phyloP scores from a whole-genome alignment of 2,329 filamentous ascomycete genomes.

The Bimuria novae-zelandiae region DNA sequence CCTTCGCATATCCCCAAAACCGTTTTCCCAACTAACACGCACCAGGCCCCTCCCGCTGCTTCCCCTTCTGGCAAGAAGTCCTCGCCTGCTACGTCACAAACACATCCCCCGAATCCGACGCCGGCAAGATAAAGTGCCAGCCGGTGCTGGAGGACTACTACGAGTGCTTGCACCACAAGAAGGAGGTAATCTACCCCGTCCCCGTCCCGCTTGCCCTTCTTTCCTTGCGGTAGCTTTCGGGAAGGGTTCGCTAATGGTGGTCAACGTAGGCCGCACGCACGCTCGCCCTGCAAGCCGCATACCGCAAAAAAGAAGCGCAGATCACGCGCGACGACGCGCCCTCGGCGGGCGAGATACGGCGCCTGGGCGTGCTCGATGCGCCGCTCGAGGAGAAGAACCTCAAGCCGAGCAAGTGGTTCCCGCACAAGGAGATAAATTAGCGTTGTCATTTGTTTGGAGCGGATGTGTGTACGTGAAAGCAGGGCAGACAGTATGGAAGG shows the following conservation, averaged over 20 bases:
- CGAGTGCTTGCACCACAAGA: constrained; percentile 97
- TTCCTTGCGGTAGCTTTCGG: neutral
- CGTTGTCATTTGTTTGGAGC: too few relatives aligned
- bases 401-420: constrained; percentile 50
- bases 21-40: neutral
- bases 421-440: constrained; percentile 48
- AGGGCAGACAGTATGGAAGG: neutral
- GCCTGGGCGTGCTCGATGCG: constrained; percentile 75
- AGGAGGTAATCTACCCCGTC: constrained; percentile 70
- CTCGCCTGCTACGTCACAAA: constrained; percentile 98
- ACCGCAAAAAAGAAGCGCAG: constrained; percentile 75
- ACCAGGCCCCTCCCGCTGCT: constrained; percentile 78
- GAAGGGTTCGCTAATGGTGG: neutral
- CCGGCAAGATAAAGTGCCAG: constrained; percentile 85
- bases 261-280: constrained; percentile 73
- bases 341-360: constrained; percentile 83
- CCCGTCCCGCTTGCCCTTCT: too few relatives aligned
- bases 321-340: constrained; percentile 79
- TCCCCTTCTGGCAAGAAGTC: constrained; percentile 99
- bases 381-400: constrained; percentile 75
- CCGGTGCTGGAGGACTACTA: constrained; percentile 94
- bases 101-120: constrained; percentile 75
- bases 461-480: too few relatives aligned
- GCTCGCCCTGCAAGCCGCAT: constrained; percentile 78
- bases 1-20: neutral